Base-by-base conservation (phyloP, 1,284 basidiomycete species). In the Boletus mariae region DNA sequence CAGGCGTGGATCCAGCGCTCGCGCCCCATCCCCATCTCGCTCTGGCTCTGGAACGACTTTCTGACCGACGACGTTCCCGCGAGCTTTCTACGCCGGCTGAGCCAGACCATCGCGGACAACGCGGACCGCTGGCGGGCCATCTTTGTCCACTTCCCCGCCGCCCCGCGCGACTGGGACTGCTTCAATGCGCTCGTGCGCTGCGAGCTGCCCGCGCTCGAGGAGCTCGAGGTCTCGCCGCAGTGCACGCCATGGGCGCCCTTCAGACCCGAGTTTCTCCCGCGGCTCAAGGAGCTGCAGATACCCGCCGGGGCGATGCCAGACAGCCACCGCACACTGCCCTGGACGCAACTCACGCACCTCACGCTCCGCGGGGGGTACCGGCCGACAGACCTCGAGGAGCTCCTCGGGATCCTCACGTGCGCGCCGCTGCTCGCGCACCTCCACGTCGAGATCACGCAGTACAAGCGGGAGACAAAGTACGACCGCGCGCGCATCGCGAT, bases 1-100 rank as follows among this genome's bases (percentile, higher is more conserved):
- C 25, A 49, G 3, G 57, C 63, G 0, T 66, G 64, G 64, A 54
- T 69, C 49, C 59, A 63, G 23, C 67, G 64, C 32, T 49, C 64
- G 1, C 65, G 57, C 34, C 67, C 65, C 0, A 54, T 66, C 20
- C 55, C 63, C 44, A 47, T 66, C 41, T 58, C 64, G 0, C 17
- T 69, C 1, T 66, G 67, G 67, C 35, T 66, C 1, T 66, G 64
- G 64, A 66, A 66, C 43, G 65, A 66, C 53, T 69, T 66, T 56
- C 50, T 69, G 55, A 65, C 67, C 2, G 64, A 66, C 52, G 67
- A 69, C 56, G 57, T 66, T 46, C 64, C 64, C 11, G 52, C 60
- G 1, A 1, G 47, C 10, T 64, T 69, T 38, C 66, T 66, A 32
- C 63, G 61, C 45, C 57, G 54, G 3, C 59, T 66, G 12, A 66